phyloP scores from a whole-genome alignment of 305 asterid species.

The Vinca major region DNA sequence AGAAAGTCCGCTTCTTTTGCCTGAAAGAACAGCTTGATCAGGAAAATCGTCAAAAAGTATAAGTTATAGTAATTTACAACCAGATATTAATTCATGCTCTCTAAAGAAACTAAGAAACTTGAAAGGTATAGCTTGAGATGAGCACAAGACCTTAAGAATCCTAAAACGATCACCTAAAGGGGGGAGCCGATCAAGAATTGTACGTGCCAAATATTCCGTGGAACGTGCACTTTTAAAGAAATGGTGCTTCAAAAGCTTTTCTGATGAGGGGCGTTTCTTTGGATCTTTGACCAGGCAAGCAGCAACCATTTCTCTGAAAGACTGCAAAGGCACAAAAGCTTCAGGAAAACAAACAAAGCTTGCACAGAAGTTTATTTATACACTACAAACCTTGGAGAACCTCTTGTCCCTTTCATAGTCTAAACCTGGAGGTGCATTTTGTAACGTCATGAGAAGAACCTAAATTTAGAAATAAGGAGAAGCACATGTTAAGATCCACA shows the following conservation, averaged over 20 bases:
- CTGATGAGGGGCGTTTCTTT: constrained; percentile 85
- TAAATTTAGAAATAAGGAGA: constrained; percentile 31
- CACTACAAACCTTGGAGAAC: constrained; percentile 71
- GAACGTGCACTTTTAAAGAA: constrained; percentile 81
- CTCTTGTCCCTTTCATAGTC: constrained; percentile 93
- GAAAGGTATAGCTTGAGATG: constrained; percentile 24
- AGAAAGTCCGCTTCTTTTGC: constrained; percentile 90
- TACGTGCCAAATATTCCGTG: constrained; percentile 52
- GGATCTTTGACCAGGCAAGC: constrained; percentile 98
- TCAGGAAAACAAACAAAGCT: constrained; percentile 19
- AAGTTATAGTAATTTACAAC: not conserved
- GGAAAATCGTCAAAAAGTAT: not conserved
- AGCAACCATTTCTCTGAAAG: constrained; percentile 86
- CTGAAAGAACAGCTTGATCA: constrained; percentile 35
- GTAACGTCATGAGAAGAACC: constrained; percentile 97
- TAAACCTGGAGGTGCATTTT: constrained; percentile 97
- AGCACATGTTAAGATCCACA: constrained; percentile 13
- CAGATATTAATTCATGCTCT: constrained; percentile 3
- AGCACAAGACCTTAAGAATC: constrained; percentile 75
- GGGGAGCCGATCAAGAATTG: constrained; percentile 62
- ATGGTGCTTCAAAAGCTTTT: constrained; percentile 85
- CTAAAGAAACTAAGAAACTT: constrained; percentile 17
- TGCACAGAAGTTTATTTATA: constrained; percentile 15
- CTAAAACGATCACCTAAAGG: constrained; percentile 94
- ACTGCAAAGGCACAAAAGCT: constrained; percentile 39